Conservation (phyloP, 768 basidiomycete genomes). For the Zangia roseola region DNA sequence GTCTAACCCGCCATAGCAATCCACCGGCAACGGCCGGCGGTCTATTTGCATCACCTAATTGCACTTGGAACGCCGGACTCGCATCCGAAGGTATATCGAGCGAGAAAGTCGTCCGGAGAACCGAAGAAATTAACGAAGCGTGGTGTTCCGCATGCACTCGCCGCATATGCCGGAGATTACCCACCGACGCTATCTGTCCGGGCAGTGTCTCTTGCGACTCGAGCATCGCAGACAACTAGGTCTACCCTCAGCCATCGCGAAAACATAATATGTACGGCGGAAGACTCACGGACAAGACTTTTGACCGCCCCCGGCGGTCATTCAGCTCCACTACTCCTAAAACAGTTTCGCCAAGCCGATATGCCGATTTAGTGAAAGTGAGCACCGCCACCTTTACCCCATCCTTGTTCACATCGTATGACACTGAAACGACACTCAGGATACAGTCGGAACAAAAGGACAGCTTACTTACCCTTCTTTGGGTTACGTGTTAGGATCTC, state of each 20-base stretch:
- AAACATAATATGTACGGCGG: not conserved
- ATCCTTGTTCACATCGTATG: conserved; percentile 95
- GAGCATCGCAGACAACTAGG: conserved; percentile 81
- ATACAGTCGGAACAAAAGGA: not conserved
- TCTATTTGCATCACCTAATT: conserved; percentile 40
- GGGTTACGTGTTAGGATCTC: conserved; percentile 89
- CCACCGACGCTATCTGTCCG: conserved; percentile 48
- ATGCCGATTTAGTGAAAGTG: conserved; percentile 89
- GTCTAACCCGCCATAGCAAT: conserved; percentile 84
- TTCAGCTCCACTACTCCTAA: conserved; percentile 89
- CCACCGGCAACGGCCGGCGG: conserved; percentile 53
- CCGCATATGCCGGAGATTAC: conserved; percentile 52
- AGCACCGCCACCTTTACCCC: conserved; percentile 86
- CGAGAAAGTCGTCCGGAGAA: conserved; percentile 77
- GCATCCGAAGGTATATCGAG: conserved; percentile 93
- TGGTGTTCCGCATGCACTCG: conserved; percentile 87
- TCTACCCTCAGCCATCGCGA: not conserved
- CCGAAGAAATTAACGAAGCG: conserved; percentile 69
- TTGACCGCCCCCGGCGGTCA: conserved; percentile 57
- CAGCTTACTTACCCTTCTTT: conserved; percentile 66
- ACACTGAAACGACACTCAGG: conserved; percentile 48
- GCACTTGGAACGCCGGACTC: conserved; percentile 79
- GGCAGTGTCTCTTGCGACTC: conserved; percentile 88
- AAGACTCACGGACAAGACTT: conserved; percentile 77
- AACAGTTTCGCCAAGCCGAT: conserved; percentile 90